These are phyloP conservation scores for Abrus pulchellus DNA, from an alignment of 306 rosid genomes.

Conservation along the genomic window DNA sequence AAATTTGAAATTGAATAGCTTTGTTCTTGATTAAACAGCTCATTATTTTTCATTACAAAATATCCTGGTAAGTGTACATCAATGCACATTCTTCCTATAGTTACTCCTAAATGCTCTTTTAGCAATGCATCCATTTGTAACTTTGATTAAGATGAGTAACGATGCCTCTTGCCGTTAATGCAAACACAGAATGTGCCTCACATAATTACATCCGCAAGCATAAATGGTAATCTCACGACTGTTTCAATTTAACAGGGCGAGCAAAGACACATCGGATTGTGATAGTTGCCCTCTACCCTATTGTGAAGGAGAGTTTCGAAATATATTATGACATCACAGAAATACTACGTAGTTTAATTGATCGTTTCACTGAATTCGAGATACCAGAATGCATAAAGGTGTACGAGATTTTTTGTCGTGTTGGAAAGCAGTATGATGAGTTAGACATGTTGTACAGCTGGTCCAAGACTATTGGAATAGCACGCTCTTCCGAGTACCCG, in stretches of 20 bases:
- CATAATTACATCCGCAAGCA: slow-evolving; percentile 1
- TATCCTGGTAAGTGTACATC: not conserved
- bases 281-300: slow-evolving; percentile 75
- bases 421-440: slow-evolving; percentile 86
- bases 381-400: slow-evolving; percentile 66
- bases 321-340: slow-evolving; percentile 72
- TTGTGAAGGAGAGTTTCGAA: slow-evolving; percentile 81
- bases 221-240: slow-evolving; percentile 12
- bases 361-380: slow-evolving; percentile 71
- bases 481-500: slow-evolving; percentile 84
- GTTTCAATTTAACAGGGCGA: slow-evolving; percentile 58
- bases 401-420: slow-evolving; percentile 78
- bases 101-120: not conserved
- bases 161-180: not conserved
- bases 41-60: not conserved
- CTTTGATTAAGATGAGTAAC: not conserved
- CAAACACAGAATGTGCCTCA: not conserved
- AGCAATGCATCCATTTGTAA: not conserved
- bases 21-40: not conserved
- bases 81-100: slow-evolving; percentile 9
- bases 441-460: slow-evolving; percentile 75
- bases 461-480: slow-evolving; percentile 72
- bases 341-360: slow-evolving; percentile 64
- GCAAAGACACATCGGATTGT: slow-evolving; percentile 80
- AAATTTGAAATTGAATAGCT: slow-evolving; percentile 2